Percentiles rank a stretch among this genome's conserved stretches.
Conservation (phyloP, 2,329 filamentous ascomycete genomes). For the Arachnomyces sp. region DNA sequence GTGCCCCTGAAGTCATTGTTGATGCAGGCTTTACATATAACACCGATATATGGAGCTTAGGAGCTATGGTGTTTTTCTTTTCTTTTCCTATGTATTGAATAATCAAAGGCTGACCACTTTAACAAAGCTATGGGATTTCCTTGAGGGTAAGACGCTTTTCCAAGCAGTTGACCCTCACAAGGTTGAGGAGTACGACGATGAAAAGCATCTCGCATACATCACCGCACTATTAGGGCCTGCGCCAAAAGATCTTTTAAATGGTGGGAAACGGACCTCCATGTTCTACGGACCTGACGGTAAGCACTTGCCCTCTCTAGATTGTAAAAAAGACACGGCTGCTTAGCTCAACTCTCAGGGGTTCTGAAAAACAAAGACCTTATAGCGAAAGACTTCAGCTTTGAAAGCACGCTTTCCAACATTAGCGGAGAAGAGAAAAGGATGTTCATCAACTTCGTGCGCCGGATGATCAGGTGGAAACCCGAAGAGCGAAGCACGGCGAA, state of each 20-base stretch:
- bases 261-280: slow-evolving; percentile 3
- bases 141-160: slow-evolving; percentile 23
- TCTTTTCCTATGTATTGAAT: background rate
- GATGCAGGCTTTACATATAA: slow-evolving; percentile 24
- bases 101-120: too few species aligned
- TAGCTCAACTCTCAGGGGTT: slow-evolving; percentile 3
- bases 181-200: slow-evolving; percentile 16
- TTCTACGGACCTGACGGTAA: slow-evolving; percentile 9
- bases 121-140: slow-evolving; percentile 24
- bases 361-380: slow-evolving; percentile 16
- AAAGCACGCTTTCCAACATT: slow-evolving; percentile 14
- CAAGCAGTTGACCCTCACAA: slow-evolving; percentile 15
- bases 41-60: slow-evolving; percentile 30
- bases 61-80: slow-evolving; percentile 16
- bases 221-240: slow-evolving; percentile 18
- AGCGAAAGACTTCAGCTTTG: slow-evolving; percentile 14
- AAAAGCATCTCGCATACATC: slow-evolving; percentile 19
- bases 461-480: slow-evolving; percentile 28
- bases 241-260: slow-evolving; percentile 9
- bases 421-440: slow-evolving; percentile 22
- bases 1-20: slow-evolving; percentile 26
- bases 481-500: slow-evolving; percentile 26
- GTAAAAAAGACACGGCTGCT: background rate
- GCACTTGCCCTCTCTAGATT: background rate
- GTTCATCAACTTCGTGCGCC: slow-evolving; percentile 23